Conservation (phyloP, 2,329 filamentous ascomycete genomes). For the Juglanconis juglandina region DNA sequence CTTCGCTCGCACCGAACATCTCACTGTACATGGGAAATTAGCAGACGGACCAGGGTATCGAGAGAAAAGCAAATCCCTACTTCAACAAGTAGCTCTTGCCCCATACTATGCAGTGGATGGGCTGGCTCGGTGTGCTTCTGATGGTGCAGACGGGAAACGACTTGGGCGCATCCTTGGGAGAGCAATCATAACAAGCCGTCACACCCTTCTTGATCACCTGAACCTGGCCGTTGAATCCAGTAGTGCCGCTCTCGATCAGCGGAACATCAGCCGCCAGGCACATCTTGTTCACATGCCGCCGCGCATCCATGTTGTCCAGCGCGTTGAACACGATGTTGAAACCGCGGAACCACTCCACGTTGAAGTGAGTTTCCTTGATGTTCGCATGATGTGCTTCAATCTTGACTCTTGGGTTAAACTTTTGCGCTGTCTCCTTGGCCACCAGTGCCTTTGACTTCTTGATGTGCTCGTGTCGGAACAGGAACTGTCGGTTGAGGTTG, state of each 20-base stretch:
- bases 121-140: conserved; percentile 89
- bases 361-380: conserved; percentile 87
- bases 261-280: conserved; percentile 88
- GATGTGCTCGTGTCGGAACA: conserved; percentile 95
- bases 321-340: conserved; percentile 95
- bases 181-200: conserved; percentile 96
- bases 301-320: conserved; percentile 89
- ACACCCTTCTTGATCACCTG: conserved; percentile 91
- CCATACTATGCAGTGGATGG: conserved; percentile 99
- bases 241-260: conserved; percentile 93
- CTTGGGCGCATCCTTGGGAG: conserved; percentile 83
- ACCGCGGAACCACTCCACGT: conserved; percentile 78
- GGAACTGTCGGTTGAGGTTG: conserved; percentile 95
- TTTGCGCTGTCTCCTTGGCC: conserved; percentile 84
- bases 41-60: conserved; percentile 3
- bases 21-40: conserved; percentile 43
- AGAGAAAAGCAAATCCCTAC: conserved; percentile 26
- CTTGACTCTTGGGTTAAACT: conserved; percentile 84
- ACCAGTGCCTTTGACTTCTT: conserved; percentile 95
- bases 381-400: conserved; percentile 90
- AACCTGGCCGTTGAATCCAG: conserved; percentile 95
- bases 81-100: conserved; percentile 94
- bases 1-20: conserved; percentile 88
- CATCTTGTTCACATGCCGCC: conserved; percentile 96
- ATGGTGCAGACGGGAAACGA: conserved; percentile 96